phyloP scores from a whole-genome alignment of 495 filamentous ascomycete species.

The Aspergillus indologenus region DNA sequence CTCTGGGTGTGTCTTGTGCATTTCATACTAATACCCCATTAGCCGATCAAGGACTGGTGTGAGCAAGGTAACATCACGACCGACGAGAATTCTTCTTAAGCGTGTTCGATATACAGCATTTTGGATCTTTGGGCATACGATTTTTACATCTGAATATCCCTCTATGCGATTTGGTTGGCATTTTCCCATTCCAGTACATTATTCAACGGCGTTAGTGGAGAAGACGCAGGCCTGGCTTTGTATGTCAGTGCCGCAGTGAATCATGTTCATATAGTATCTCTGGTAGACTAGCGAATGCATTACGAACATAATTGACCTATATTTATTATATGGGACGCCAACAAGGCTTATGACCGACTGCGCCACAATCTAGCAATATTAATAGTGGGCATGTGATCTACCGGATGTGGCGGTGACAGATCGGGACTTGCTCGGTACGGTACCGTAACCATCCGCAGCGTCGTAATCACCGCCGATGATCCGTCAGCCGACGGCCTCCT shows the following conservation, averaged over 20 bases:
- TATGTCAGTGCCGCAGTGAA: background rate
- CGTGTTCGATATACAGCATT: background rate
- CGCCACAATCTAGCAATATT: background rate
- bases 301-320: background rate
- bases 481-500: background rate
- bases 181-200: background rate
- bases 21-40: constrained; percentile 26
- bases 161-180: background rate
- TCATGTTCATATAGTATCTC: constrained; percentile 1
- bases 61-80: constrained; percentile 49
- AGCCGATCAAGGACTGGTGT: constrained; percentile 80
- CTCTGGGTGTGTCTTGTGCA: constrained; percentile 3
- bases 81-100: background rate
- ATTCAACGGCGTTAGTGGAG: constrained; percentile 2
- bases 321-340: background rate
- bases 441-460: background rate
- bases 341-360: background rate
- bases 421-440: background rate
- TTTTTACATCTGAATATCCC: constrained; percentile 5
- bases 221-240: background rate
- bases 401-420: background rate
- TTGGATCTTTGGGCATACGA: background rate
- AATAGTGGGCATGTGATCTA: background rate
- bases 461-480: background rate
- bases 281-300: constrained; percentile 3